Percentiles rank a stretch among this genome's conserved stretches.
These are phyloP conservation scores for Petunia hybrid DNA, from an alignment of 305 asterid species.

Conservation along the genomic window DNA sequence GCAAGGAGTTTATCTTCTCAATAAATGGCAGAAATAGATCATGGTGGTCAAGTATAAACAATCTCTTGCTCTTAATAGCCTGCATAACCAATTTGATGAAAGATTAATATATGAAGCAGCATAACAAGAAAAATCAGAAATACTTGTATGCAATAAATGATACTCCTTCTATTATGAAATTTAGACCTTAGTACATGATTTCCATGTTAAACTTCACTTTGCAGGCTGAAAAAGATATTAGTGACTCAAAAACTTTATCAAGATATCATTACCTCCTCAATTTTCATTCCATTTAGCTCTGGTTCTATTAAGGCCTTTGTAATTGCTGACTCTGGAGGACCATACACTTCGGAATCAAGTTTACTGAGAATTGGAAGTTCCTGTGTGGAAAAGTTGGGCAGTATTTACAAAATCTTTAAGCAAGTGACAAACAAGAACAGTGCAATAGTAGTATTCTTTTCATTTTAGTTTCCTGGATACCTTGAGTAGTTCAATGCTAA, in stretches of 20 bases:
- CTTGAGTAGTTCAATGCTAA: constrained; percentile 71
- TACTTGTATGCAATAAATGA: no score
- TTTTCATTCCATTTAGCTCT: constrained; percentile 64
- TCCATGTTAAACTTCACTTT: no score
- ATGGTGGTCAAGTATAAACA: constrained; percentile 38
- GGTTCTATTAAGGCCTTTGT: constrained; percentile 64
- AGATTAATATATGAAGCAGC: no score
- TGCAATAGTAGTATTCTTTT: background rate
- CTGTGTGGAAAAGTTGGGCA: constrained; percentile 41
- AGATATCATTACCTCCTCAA: constrained; percentile 61
- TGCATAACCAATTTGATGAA: background rate
- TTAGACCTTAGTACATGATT: no score
- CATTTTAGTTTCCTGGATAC: constrained; percentile 37
- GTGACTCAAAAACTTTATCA: background rate
- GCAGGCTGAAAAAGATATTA: no score
- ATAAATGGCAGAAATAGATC: constrained; percentile 37
- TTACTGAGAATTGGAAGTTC: constrained; percentile 74
- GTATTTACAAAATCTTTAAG: background rate
- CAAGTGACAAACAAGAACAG: background rate
- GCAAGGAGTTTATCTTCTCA: constrained; percentile 35
- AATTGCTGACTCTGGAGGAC: constrained; percentile 77
- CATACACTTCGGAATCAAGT: constrained; percentile 72
- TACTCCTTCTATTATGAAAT: no score
- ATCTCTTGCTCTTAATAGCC: constrained; percentile 33
- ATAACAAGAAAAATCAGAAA: no score